Base-by-base conservation (phyloP, 176 grass and related monocot species). In the Avena atlantica region DNA sequence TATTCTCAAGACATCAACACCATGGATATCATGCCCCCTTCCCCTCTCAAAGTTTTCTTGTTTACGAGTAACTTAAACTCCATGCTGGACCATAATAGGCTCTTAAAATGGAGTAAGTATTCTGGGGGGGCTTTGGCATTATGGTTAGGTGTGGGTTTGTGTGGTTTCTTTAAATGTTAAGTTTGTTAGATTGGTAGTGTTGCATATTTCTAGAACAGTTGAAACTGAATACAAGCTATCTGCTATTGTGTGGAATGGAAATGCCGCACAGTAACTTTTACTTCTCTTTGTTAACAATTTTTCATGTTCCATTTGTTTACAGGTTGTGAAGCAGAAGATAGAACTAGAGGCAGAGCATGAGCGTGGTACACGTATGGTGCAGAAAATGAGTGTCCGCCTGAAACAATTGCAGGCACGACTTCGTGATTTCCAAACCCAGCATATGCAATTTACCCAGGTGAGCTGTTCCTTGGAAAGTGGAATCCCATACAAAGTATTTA, bases 381-480 rank as follows among this genome's bases (percentile, higher is more conserved):
- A 90, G 36, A 92, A 88, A 81, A 86, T 95, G 93, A 85, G 78
- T 47, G 40, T 64, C 10, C 91, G 87, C 31, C 37, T 91, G 79
- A 92, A 79, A 76, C 87, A 88, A 73, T 87, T 98, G 85, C 78
- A 98, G 85, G 82, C 64, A 53, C 96, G 95, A 91, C 68, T 94
- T 86, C 78, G 79, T 86, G 96, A 98, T 88, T 87, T 95, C 81
- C 64, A 83, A 71, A 85, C 82, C 19, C 88, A 92, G 49, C 85
- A 93, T 88, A 88, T 91, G 71, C 86, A 86, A 85, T 63, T 88
- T 74, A 92, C 91, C 66, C 93, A 98, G 93, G 95, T 98, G 31
- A 50, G 34, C 3, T 27, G 62, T 68, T 78, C 12, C 77, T 82
- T 8, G 45, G 9, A 48, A 48, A 48, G 8, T 9, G 4, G n/a